These are phyloP conservation scores for Tulasnella sp. DNA, from an alignment of 768 basidiomycete genomes.

Conservation along the genomic window DNA sequence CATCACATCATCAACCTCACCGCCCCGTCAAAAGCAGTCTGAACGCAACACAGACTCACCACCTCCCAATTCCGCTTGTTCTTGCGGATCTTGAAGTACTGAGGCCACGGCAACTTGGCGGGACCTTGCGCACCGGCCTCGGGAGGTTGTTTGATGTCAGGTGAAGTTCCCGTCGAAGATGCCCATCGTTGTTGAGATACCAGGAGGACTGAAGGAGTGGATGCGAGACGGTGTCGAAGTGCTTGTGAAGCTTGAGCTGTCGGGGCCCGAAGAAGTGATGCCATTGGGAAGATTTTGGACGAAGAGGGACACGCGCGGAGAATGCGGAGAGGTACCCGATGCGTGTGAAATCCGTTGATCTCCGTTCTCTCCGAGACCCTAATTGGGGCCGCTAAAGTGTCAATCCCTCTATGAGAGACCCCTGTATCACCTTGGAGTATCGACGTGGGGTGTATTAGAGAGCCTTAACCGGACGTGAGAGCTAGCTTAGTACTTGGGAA, in stretches of 20 bases:
- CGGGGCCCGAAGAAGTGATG: background rate
- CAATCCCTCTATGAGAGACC: too few relatives aligned
- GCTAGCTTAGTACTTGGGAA: too few relatives aligned
- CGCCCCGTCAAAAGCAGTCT: too few relatives aligned
- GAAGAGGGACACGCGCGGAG: too few relatives aligned
- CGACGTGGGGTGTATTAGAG: too few relatives aligned
- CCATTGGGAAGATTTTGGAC: background rate
- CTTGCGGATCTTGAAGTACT: constrained; percentile 64
- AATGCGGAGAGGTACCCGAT: background rate
- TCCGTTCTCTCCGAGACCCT: background rate
- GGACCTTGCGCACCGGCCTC: background rate
- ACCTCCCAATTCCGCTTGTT: constrained; percentile 69
- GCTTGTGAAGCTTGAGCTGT: background rate
- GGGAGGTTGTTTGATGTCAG: background rate
- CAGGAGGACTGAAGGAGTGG: background rate
- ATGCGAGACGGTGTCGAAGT: background rate
- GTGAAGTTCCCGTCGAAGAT: background rate
- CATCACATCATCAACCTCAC: too few relatives aligned
- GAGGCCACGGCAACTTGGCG: constrained; percentile 50
- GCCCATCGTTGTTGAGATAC: background rate
- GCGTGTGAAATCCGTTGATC: background rate
- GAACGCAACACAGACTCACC: constrained; percentile 37
- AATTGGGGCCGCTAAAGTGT: too few relatives aligned
- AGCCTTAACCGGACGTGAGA: too few relatives aligned
- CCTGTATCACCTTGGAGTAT: too few relatives aligned